Base-by-base conservation (phyloP, 805 yeast genomes). In the Isabelozyma pseudorhagii region DNA sequence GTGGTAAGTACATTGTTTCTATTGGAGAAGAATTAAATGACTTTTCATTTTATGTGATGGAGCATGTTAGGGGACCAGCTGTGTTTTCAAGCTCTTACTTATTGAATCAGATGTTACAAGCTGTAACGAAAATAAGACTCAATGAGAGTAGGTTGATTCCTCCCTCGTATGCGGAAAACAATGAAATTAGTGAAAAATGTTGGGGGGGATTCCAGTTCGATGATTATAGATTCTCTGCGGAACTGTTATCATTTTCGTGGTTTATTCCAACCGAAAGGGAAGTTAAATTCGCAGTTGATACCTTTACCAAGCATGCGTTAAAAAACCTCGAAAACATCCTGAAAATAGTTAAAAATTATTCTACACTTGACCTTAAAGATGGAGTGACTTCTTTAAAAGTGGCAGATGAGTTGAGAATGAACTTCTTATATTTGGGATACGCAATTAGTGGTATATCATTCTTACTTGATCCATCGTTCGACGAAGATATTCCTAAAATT, bases 131-230 rank as follows among this genome's bases (percentile, higher is more conserved):
- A 44, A 78, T 85, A 9, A 81, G 84, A 52, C 61, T 87, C 3
- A 62, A 67, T 15, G 91, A 87, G 54, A 73, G 75, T 49, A 71
- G 84, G 43, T 67, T 82, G 47, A 77, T 80, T 49, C 74, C 81
- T 44, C 79, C 82, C 39, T 74, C 60, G 8, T 77, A 77, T 54
- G 52, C 65, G 3, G 50, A 55, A 3, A 61, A 66, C 13, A 55
- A 70, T 54, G 77, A 73, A 1, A 66, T 78, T 9, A 68, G 67
- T 40, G 82, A 77, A 45, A 74, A 74, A 18, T 78, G 84, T 50
- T 88, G 96, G 96, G 96, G 96, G 43, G 90, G 83, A 0, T 77
- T 80, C 50, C 90, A 85, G 55, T 81, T 84, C 56, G 80, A 78
- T 52, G 66, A 73, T 0, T 58, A 65, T 15, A 72, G 89, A 53